A percentile compares a stretch with the other conserved stretches of the same genome.
Evolutionary conservation across 192 early-diverging fungal species (phyloP).

Genomic region (Coemansia sp.): DNA sequence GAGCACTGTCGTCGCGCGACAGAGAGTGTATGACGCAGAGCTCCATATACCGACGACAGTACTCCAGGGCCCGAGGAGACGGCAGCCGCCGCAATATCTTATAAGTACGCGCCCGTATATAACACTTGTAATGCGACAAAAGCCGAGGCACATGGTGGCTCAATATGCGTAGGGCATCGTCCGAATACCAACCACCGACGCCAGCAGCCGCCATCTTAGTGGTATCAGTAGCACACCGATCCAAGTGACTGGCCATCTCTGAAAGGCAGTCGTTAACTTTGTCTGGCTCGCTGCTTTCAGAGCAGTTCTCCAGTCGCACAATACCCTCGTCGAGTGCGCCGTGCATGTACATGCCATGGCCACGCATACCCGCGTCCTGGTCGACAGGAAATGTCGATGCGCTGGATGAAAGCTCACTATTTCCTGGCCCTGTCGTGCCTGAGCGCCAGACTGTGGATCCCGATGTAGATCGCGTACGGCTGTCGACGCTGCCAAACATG

Average conservation of each 20-base stretch:
- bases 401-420: conserved; percentile 13
- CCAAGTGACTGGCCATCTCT: conserved; percentile 14
- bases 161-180: conserved; percentile 7
- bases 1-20: conserved; percentile 30
- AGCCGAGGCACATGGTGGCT: conserved; percentile 36
- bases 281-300: conserved; percentile 40
- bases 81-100: conserved; percentile 38
- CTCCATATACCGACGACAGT: conserved; percentile 45
- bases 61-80: conserved; percentile 22
- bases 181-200: background rate
- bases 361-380: conserved; percentile 3
- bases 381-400: conserved; percentile 7
- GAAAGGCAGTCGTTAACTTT: conserved; percentile 43
- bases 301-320: conserved; percentile 27
- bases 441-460: conserved; percentile 34
- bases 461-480: conserved; percentile 40
- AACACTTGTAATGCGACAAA: conserved; percentile 45
- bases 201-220: background rate
- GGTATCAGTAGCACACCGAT: conserved; percentile 4
- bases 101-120: conserved; percentile 49
- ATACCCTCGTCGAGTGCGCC: conserved; percentile 7
- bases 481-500: conserved; percentile 49
- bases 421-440: background rate
- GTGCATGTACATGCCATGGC: background rate
- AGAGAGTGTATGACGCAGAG: conserved; percentile 45